Conservation (phyloP, 1,139 yeast genomes). For the Komagataea norvegica region DNA sequence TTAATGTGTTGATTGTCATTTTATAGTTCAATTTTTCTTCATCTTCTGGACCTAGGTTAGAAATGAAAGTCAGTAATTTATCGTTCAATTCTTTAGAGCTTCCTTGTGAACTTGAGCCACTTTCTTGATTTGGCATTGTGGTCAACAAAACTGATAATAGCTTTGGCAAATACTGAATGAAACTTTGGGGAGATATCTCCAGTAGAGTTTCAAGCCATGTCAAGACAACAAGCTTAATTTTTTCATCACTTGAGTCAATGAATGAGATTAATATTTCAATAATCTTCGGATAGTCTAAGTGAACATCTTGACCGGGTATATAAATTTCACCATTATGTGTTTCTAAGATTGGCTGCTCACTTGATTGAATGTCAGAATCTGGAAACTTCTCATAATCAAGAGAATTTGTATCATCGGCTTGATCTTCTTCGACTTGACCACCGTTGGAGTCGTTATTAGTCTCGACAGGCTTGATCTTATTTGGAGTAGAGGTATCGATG, state of each 20-base stretch:
- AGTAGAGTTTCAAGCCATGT: slow-evolving; percentile 80
- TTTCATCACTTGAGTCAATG: slow-evolving; percentile 61
- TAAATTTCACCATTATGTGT: slow-evolving; percentile 50
- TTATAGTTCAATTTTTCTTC: slow-evolving; percentile 48
- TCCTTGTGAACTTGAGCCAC: slow-evolving; percentile 39
- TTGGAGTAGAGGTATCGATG: slow-evolving; percentile 20
- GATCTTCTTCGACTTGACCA: background rate
- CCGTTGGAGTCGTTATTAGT: slow-evolving; percentile 1
- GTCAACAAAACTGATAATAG: slow-evolving; percentile 53
- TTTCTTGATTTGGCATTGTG: slow-evolving; percentile 47
- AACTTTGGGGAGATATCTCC: slow-evolving; percentile 70
- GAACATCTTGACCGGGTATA: slow-evolving; percentile 82
- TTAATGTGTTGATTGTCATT: slow-evolving; percentile 55
- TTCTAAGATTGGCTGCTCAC: background rate
- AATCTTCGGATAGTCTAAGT: slow-evolving; percentile 74
- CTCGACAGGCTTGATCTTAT: slow-evolving; percentile 6
- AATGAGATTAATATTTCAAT: slow-evolving; percentile 77
- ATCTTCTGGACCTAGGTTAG: slow-evolving; percentile 29
- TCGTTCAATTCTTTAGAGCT: slow-evolving; percentile 52
- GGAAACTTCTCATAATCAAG: background rate
- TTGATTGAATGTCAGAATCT: background rate
- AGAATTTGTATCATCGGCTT: background rate
- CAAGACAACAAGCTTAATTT: slow-evolving; percentile 74
- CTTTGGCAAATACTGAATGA: slow-evolving; percentile 61
- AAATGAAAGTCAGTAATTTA: slow-evolving; percentile 44